Percentiles rank a stretch among this genome's conserved stretches.
phyloP scores from a whole-genome alignment of 2,329 filamentous ascomycete genomes.

The Arthrobotrys musiformis region DNA sequence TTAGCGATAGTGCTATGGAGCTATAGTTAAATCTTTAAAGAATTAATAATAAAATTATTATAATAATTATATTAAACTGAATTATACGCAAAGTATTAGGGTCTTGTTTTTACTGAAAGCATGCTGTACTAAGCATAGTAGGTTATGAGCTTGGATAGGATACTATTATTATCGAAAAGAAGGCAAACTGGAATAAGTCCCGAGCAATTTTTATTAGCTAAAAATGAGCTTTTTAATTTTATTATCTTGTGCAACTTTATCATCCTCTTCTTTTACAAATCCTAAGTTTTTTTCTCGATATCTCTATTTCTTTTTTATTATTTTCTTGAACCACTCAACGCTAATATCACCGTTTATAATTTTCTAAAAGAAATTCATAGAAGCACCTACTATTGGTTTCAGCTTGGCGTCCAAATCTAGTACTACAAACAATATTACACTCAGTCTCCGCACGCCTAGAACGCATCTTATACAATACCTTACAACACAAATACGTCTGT shows the following conservation, averaged over 20 bases:
- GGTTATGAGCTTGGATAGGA: no score
- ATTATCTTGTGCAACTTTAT: background rate
- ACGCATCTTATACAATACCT: background rate
- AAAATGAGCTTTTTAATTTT: conserved; percentile 15
- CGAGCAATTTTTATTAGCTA: no score
- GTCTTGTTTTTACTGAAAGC: no score
- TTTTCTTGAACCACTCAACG: conserved; percentile 20
- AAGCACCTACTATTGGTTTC: background rate
- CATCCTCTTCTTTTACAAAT: background rate
- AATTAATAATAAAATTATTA: no score
- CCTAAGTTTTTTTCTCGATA: conserved; percentile 5
- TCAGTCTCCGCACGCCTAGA: background rate
- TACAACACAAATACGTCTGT: background rate
- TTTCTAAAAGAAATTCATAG: no score
- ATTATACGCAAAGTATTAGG: no score
- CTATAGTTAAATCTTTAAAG: no score
- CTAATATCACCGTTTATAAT: background rate
- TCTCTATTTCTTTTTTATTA: conserved; percentile 23
- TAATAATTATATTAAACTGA: no score
- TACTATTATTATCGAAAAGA: no score
- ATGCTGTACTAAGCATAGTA: no score
- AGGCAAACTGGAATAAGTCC: no score
- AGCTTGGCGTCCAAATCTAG: conserved; percentile 11
- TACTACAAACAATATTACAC: background rate
- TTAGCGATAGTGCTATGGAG: no score